Conservation (phyloP, 202 grass and related monocot species). For the Cymbopogon flexuosus region DNA sequence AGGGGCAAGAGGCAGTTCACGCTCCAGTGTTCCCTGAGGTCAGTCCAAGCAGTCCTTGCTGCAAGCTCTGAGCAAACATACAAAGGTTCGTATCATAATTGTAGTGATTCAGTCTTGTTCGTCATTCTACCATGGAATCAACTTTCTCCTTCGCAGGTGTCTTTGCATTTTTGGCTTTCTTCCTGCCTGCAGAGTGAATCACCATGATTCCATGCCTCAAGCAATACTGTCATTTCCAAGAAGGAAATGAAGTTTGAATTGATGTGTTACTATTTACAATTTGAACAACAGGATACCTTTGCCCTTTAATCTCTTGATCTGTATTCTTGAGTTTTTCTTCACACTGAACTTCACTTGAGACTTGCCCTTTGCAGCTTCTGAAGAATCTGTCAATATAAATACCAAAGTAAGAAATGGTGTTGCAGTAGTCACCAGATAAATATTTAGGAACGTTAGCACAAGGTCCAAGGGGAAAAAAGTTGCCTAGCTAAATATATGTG, state of each 20-base stretch:
- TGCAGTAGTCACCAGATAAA: background rate
- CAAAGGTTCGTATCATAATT: background rate
- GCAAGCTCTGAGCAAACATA: background rate
- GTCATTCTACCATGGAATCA: constrained; percentile 58
- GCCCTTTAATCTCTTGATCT: constrained; percentile 66
- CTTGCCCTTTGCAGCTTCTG: constrained; percentile 39
- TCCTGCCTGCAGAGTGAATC: constrained; percentile 40
- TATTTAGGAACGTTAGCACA: background rate
- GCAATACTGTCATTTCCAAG: background rate
- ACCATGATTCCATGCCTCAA: background rate
- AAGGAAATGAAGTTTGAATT: background rate
- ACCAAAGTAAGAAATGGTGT: constrained; percentile 7
- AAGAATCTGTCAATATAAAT: constrained; percentile 37
- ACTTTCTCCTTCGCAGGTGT: constrained; percentile 31
- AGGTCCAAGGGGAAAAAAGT: background rate
- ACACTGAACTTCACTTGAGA: constrained; percentile 42
- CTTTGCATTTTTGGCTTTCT: constrained; percentile 46
- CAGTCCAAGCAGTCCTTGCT: background rate
- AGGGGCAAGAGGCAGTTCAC: background rate
- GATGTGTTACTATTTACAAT: background rate
- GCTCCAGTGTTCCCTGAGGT: background rate
- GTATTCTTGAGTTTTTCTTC: constrained; percentile 61
- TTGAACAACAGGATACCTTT: constrained; percentile 39
- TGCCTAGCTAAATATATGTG: background rate
- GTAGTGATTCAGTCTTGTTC: background rate